Conservation (phyloP, 2,329 filamentous ascomycete genomes). For the Calonectria pteridis region DNA sequence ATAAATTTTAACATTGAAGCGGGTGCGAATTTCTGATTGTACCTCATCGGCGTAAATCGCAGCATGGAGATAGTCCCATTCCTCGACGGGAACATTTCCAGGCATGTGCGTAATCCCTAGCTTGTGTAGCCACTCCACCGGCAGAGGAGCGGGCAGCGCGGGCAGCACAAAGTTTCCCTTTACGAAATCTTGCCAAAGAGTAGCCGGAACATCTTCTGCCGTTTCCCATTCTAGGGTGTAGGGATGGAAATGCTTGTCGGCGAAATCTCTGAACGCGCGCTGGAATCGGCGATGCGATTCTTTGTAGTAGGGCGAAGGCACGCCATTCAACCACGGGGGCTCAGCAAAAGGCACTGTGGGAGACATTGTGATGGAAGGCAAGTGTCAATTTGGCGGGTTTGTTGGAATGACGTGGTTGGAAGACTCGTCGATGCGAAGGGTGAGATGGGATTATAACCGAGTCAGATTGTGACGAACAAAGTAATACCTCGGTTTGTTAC, state of each 20-base stretch:
- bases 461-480: neutral
- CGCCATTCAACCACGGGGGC: constrained; percentile 76
- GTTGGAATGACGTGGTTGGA: neutral
- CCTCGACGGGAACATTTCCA: constrained; percentile 75
- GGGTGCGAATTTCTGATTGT: neutral
- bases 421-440: neutral
- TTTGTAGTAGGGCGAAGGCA: constrained; percentile 80
- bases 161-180: constrained; percentile 78
- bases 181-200: constrained; percentile 75
- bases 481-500: constrained; percentile 10
- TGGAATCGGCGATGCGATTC: constrained; percentile 76
- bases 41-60: constrained; percentile 75
- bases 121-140: constrained; percentile 74
- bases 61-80: constrained; percentile 79
- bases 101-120: constrained; percentile 75
- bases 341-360: constrained; percentile 73
- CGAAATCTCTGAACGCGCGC: constrained; percentile 74
- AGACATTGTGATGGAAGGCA: neutral
- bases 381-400: neutral
- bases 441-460: neutral
- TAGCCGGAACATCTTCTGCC: constrained; percentile 70
- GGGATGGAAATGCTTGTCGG: constrained; percentile 71
- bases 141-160: constrained; percentile 76
- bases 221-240: constrained; percentile 79
- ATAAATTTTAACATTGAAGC: neutral